Conservation (phyloP, 345 rosid species). For the Hypericum androsaemum region DNA sequence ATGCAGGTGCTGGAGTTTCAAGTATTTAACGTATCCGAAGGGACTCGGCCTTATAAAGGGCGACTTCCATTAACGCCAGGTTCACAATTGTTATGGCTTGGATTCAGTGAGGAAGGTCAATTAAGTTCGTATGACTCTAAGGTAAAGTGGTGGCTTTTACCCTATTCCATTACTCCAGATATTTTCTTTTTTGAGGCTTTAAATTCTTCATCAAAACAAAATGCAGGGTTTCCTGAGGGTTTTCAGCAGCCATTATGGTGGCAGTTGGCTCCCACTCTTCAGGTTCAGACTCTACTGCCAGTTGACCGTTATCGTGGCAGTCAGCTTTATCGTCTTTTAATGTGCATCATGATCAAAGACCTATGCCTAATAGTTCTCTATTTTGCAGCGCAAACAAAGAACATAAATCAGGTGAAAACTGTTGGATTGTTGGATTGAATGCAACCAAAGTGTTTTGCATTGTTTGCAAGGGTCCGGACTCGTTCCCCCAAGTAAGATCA, state of each 20-base stretch:
- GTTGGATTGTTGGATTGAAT: conserved; percentile 84
- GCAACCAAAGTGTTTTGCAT: conserved; percentile 58
- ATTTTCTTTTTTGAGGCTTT: conserved; percentile 13
- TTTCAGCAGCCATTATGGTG: conserved; percentile 66
- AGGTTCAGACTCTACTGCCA: conserved; percentile 41
- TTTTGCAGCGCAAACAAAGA: conserved; percentile 51
- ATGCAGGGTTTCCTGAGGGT: conserved; percentile 70
- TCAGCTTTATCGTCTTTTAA: not conserved
- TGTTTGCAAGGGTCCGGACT: conserved; percentile 57
- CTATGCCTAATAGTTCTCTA: conserved; percentile 10
- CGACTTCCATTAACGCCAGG: conserved; percentile 78
- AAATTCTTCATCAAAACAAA: conserved; percentile 6
- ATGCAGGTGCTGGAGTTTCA: conserved; percentile 70
- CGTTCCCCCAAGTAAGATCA: conserved; percentile 63
- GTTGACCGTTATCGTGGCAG: not conserved
- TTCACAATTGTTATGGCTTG: conserved; percentile 72
- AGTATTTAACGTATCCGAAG: conserved; percentile 48
- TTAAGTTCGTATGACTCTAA: conserved; percentile 78
- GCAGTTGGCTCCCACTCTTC: conserved; percentile 92
- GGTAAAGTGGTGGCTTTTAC: conserved; percentile 31
- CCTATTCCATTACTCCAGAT: conserved; percentile 1
- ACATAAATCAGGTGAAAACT: conserved; percentile 60
- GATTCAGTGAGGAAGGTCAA: conserved; percentile 85
- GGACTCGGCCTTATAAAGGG: conserved; percentile 48
- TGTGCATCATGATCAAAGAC: not conserved